Percentiles rank a stretch among this genome's conserved stretches.
Evolutionary conservation across 345 rosid genomes (phyloP).

Genomic region (Alliaria petiolata): DNA sequence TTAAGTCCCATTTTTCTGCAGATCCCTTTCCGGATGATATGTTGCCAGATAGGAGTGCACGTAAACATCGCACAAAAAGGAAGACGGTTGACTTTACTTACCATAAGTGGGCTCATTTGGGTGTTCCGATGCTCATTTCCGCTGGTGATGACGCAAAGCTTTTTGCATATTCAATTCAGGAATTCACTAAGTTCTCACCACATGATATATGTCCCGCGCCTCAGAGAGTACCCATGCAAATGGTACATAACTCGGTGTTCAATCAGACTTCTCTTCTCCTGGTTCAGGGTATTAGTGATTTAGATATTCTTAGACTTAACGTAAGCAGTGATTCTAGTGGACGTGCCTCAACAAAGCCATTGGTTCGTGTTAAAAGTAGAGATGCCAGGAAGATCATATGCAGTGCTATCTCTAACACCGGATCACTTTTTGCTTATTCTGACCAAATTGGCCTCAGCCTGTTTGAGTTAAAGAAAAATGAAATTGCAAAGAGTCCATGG

Average conservation of each 20-base stretch:
- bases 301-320: slow-evolving; percentile 68
- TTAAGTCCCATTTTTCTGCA: slow-evolving; percentile 21
- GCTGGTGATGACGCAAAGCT: slow-evolving; percentile 97
- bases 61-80: slow-evolving; percentile 39
- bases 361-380: slow-evolving; percentile 75
- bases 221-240: slow-evolving; percentile 76
- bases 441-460: slow-evolving; percentile 64
- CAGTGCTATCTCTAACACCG: slow-evolving; percentile 75
- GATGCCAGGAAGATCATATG: slow-evolving; percentile 71
- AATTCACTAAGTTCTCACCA: slow-evolving; percentile 84
- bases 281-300: slow-evolving; percentile 57
- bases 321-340: slow-evolving; percentile 40
- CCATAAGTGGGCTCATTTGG: slow-evolving; percentile 79
- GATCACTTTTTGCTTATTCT: slow-evolving; percentile 74
- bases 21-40: slow-evolving; percentile 56
- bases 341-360: slow-evolving; percentile 50
- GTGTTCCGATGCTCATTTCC: slow-evolving; percentile 96
- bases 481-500: slow-evolving; percentile 48
- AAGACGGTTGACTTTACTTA: slow-evolving; percentile 67
- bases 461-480: slow-evolving; percentile 57
- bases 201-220: slow-evolving; percentile 98
- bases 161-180: slow-evolving; percentile 80
- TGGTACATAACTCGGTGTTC: slow-evolving; percentile 56
- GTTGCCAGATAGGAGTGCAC: slow-evolving; percentile 24
- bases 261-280: slow-evolving; percentile 61